These are phyloP conservation scores for Cichorium intybus DNA, from an alignment of 140 eudicot genomes.

Conservation along the genomic window DNA sequence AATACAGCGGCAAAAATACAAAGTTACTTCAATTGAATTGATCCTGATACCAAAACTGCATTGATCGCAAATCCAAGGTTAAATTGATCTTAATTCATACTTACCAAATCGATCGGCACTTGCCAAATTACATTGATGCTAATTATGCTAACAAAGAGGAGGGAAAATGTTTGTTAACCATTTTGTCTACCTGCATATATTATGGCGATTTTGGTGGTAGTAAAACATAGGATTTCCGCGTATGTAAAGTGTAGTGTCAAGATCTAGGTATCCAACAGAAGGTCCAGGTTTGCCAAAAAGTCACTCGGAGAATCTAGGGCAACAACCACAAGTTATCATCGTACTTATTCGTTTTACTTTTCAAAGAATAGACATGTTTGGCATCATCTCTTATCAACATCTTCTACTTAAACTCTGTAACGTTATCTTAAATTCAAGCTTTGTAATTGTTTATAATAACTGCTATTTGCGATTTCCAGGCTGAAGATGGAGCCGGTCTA, in stretches of 20 bases:
- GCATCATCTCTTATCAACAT: neutral
- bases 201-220: too few species aligned
- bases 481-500: slow-evolving; percentile 90
- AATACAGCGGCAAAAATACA: neutral
- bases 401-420: too few species aligned
- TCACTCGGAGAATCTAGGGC: neutral
- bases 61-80: neutral
- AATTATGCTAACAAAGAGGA: neutral
- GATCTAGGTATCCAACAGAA: neutral
- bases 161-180: neutral
- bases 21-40: neutral
- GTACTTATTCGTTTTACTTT: neutral
- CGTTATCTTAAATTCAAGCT: too few species aligned
- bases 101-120: neutral
- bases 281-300: neutral
- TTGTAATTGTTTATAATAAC: too few species aligned
- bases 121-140: neutral
- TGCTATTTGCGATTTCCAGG: slow-evolving; percentile 45
- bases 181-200: neutral
- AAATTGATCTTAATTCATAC: neutral
- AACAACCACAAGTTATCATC: neutral
- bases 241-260: neutral
- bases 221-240: neutral
- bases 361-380: neutral
- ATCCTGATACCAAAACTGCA: neutral